Percentiles rank a stretch among this genome's conserved stretches.
Conservation (phyloP, 208 protist species). For the Acanthamoeba sp. region DNA sequence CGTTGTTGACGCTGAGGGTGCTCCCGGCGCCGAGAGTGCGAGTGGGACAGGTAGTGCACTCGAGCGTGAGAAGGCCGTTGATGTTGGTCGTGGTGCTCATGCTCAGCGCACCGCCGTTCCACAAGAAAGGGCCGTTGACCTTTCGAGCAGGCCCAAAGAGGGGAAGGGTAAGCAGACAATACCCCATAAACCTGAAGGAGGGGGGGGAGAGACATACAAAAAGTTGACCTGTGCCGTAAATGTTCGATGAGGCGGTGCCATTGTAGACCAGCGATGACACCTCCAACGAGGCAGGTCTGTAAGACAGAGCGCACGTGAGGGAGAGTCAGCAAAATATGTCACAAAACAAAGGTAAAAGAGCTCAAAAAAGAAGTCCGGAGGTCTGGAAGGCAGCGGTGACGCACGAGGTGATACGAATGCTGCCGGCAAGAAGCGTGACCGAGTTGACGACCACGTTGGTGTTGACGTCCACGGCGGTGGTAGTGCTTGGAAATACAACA, state of each 20-base stretch:
- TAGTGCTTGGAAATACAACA: not conserved
- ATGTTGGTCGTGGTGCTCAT: slow-evolving; percentile 14
- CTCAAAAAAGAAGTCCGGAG: too few species aligned
- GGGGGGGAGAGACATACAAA: slow-evolving; percentile 14
- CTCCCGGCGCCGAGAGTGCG: not conserved
- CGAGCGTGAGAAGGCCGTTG: slow-evolving; percentile 34
- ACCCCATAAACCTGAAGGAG: too few species aligned
- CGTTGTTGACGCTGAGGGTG: slow-evolving; percentile 59
- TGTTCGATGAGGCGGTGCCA: not conserved
- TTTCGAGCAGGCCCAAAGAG: too few species aligned
- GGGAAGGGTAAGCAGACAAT: too few species aligned
- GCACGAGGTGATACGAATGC: not conserved
- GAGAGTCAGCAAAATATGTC: too few species aligned
- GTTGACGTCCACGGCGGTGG: not conserved
- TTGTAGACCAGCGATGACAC: slow-evolving; percentile 15
- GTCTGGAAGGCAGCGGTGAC: too few species aligned
- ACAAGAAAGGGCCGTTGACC: slow-evolving; percentile 12
- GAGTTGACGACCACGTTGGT: not conserved
- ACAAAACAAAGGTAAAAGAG: too few species aligned
- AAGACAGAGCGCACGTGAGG: too few species aligned
- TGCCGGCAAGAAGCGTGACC: slow-evolving; percentile 2
- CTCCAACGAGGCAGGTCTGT: not conserved
- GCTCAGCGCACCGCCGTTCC: slow-evolving; percentile 8
- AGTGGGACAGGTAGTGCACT: not conserved
- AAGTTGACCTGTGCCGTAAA: slow-evolving; percentile 29